These are phyloP conservation scores for Salix caprea DNA, from an alignment of 345 rosid species.

Conservation along the genomic window DNA sequence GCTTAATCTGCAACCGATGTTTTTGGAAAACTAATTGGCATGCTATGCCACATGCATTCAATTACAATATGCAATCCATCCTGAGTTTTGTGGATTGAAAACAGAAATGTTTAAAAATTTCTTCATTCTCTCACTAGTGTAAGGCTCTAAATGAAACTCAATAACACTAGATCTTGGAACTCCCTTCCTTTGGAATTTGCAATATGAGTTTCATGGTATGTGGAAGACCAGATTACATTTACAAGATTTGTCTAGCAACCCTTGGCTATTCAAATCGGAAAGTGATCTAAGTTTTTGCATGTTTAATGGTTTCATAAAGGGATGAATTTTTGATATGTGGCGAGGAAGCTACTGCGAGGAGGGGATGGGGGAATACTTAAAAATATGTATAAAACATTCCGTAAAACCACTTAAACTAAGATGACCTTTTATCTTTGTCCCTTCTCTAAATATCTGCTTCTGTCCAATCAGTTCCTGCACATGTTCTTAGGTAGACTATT, in stretches of 20 bases:
- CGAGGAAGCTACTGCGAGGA: neutral
- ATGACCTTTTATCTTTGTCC: neutral
- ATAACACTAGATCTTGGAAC: neutral
- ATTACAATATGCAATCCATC: neutral
- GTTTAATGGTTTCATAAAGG: neutral
- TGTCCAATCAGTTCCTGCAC: neutral
- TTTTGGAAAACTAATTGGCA: neutral
- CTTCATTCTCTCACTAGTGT: neutral
- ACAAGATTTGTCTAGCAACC: neutral
- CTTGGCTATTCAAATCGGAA: neutral
- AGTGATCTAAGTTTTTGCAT: neutral
- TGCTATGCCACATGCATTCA: neutral
- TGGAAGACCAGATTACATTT: neutral
- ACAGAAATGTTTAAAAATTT: neutral
- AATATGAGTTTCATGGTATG: neutral
- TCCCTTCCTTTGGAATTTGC: neutral
- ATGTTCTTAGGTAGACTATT: neutral
- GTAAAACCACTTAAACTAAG: neutral
- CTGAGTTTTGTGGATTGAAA: neutral
- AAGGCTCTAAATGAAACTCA: neutral
- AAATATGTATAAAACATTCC: neutral
- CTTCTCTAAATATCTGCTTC: neutral
- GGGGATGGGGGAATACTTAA: neutral
- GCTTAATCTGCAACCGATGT: neutral
- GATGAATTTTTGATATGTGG: neutral